Percentiles rank a stretch among this genome's conserved stretches.
Conservation (phyloP, 2,329 filamentous ascomycete genomes). For the Apiospora rasikravindrae region DNA sequence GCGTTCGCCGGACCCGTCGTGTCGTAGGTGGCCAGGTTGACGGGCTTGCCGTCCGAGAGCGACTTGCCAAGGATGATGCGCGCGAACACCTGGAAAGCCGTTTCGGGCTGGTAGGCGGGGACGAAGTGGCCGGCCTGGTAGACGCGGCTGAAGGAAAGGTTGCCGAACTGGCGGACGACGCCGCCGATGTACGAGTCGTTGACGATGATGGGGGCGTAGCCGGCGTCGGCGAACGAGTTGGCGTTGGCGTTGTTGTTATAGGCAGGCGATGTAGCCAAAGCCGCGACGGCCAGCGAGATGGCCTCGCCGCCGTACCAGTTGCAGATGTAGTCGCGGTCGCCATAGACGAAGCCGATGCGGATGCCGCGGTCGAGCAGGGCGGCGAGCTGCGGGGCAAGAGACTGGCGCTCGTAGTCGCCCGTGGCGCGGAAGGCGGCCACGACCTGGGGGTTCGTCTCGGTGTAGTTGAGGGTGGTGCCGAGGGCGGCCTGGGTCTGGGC, state of each 20-base stretch:
- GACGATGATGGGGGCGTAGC: constrained; percentile 55
- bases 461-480: constrained; percentile 65
- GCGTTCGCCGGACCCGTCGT: constrained; percentile 62
- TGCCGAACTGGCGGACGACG: constrained; percentile 55
- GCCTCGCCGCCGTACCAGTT: constrained; percentile 40
- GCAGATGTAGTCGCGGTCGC: constrained; percentile 42
- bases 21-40: constrained; percentile 50
- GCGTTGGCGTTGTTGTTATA: constrained; percentile 35
- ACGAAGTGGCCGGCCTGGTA: constrained; percentile 48
- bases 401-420: constrained; percentile 52
- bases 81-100: constrained; percentile 54
- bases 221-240: constrained; percentile 41
- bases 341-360: constrained; percentile 46
- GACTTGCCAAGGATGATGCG: constrained; percentile 52
- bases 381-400: constrained; percentile 33
- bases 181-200: constrained; percentile 48
- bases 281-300: constrained; percentile 49
- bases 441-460: constrained; percentile 54
- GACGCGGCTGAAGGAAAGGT: constrained; percentile 55
- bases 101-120: constrained; percentile 60
- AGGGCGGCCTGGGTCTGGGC: constrained; percentile 59
- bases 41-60: constrained; percentile 53
- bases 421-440: constrained; percentile 57
- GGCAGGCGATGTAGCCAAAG: constrained; percentile 40
- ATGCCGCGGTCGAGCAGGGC: constrained; percentile 30